Evolutionary conservation across 352 stramenopile species (phyloP), one percentile per base, ranked within the genome.

Genomic region (Pythium dissimile): DNA sequence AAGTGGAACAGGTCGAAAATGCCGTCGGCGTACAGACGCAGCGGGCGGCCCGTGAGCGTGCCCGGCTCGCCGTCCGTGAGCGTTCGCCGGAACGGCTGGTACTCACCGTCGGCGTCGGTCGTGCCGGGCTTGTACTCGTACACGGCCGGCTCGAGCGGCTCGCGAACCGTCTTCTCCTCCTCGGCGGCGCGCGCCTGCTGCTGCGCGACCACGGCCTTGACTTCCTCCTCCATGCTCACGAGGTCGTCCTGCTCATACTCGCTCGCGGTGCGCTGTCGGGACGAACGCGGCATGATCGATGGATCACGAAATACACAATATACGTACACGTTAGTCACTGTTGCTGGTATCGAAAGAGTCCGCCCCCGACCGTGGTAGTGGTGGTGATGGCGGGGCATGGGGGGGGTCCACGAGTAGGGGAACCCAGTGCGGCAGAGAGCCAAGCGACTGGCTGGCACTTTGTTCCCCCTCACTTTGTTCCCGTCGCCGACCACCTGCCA

Each of bases 1-100:
- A 92, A 95, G 58, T 96, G 84, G 71, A 94, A 96, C 21, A 96
- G 69, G 65, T 96, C 84, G 62, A 96, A 96, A 58, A 94, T 94
- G 20, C 86, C 86, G 52, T 96, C 86, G 10, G 86, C 86, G 47
- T 94, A 96, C 8, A 96, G 69, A 58, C 86, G 80, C 46, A 96
- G 62, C 5, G 86, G 86, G 27, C 82, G 76, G 9, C 84, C 84
- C 26, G 79, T 92, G 10, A 79, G 53, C n/a, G 80, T 87, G 23
- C 84, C 84, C 2, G 79, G 76, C 49, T 91, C 73, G 38, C 84
- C 80, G 15, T 89, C 82, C 30, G 65, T 64, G 32, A 92, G 67
- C 18, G 64, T 64, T 46, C 75, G 77, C 37, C 78, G 75, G 60
- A 78, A 92, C 8, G 81, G 81, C 53, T 92, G 70, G 51, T 76